These are phyloP conservation scores for Cocos nucifera DNA, from an alignment of 176 grass and related monocot genomes.

Conservation along the genomic window DNA sequence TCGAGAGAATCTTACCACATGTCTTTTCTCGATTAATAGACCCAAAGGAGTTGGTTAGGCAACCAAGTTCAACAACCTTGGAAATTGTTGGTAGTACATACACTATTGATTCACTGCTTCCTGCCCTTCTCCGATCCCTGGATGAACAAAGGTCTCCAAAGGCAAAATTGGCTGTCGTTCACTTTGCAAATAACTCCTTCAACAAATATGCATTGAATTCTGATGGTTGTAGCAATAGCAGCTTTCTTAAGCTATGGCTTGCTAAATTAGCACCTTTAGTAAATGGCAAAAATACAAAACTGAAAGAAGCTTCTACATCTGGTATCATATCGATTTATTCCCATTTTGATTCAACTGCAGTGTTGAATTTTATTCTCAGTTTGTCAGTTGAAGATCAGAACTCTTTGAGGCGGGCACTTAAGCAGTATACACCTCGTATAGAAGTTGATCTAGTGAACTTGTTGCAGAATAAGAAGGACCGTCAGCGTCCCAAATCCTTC, in stretches of 20 bases:
- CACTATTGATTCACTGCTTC: conserved; percentile 86
- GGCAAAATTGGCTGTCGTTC: conserved; percentile 91
- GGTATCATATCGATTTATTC: conserved; percentile 93
- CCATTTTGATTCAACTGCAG: conserved; percentile 90
- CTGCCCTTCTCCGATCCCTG: conserved; percentile 77
- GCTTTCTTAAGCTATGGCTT: conserved; percentile 98
- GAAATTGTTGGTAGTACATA: conserved; percentile 80
- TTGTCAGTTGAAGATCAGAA: conserved; percentile 96
- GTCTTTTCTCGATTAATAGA: conserved; percentile 91
- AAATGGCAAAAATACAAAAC: conserved; percentile 88
- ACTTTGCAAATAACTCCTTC: conserved; percentile 87
- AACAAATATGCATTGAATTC: conserved; percentile 71
- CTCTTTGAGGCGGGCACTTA: conserved; percentile 78
- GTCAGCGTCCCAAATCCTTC: conserved; percentile 57
- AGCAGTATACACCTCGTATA: conserved; percentile 93
- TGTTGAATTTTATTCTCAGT: conserved; percentile 96
- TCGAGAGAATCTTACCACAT: conserved; percentile 83
- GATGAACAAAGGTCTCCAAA: conserved; percentile 95
- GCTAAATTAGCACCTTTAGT: conserved; percentile 86
- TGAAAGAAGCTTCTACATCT: conserved; percentile 94
- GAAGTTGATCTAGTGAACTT: conserved; percentile 99
- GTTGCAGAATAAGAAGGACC: conserved; percentile 98
- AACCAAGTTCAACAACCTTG: conserved; percentile 73
- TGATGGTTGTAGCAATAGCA: conserved; percentile 81
- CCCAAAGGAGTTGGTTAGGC: conserved; percentile 87